Base-by-base conservation (phyloP, 202 grass and related monocot species). In the Setaria italica region DNA sequence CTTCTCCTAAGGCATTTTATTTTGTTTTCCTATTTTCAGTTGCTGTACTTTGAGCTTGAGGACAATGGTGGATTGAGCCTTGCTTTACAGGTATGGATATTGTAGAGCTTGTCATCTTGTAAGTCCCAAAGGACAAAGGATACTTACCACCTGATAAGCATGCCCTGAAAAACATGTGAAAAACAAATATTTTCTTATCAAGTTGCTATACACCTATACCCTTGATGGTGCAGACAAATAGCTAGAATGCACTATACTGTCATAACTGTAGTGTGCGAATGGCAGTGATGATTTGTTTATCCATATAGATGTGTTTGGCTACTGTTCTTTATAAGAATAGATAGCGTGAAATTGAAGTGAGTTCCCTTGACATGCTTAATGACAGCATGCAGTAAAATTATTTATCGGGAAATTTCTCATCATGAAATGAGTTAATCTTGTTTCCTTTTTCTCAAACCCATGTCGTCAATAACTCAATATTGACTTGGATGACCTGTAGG, bases 21-120 rank as follows among this genome's bases (percentile, higher is more conserved):
- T 30, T 74, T 80, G 56, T 13, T 57, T 25, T 45, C 63, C 11
- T 21, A 11, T 21, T 86, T 88, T 67, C 85, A 99, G 96, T 81
- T 99, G 80, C 85, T 99, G 47, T 99, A 96, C 80, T 99, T 99
- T 83, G 96, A 98, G 63, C 87, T 82, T 84, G 96, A 99, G 87
- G 96, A 99, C 72, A 99, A 94, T 67, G 86, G 91, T 88, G 96
- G 96, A 78, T 77, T 99, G 64, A 99, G 93, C 58, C 96, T 99
- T 80, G 96, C 88, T 87, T 99, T 96, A 78, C 96, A 99, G 92
- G 96, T 98, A 85, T 41, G 65, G 53, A 41, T 85, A 20, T 79
- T 65, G 46, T 86, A 77, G 11, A 74, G 7, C 43, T 56, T 86
- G 6, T 86, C 19, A 55, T 68, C 65, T 74, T 87, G 4, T 50